Conservation (phyloP, 169 alveolate genomes). For the Cyclospora cayetanensis region DNA sequence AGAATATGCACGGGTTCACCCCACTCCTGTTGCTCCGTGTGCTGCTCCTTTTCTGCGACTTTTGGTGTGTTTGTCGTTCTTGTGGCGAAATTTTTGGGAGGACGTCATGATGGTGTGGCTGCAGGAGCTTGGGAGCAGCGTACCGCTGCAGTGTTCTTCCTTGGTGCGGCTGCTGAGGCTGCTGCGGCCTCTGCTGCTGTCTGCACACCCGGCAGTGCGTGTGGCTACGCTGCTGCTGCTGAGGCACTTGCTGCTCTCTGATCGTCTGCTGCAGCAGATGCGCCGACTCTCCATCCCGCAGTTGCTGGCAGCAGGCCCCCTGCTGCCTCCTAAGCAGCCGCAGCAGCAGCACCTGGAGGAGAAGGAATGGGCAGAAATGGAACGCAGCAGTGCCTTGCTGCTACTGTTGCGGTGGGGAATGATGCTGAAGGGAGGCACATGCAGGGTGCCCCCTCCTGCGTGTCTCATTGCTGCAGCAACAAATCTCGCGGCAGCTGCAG, state of each 20-base stretch:
- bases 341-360: constrained; percentile 29
- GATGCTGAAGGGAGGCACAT: constrained; percentile 9
- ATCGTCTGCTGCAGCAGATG: constrained; percentile 8
- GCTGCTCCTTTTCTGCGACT: background rate
- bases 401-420: constrained; percentile 14
- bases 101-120: constrained; percentile 9
- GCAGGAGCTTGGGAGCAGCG: background rate
- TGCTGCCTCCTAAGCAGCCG: constrained; percentile 44
- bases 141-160: background rate
- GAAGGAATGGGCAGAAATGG: constrained; percentile 14
- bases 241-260: background rate
- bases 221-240: constrained; percentile 37
- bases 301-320: constrained; percentile 38
- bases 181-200: constrained; percentile 53
- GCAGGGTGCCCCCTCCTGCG: constrained; percentile 10
- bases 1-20: background rate
- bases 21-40: background rate
- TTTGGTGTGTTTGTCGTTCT: background rate
- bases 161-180: constrained; percentile 15
- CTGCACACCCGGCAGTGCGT: background rate
- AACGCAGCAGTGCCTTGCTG: background rate
- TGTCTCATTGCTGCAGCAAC: constrained; percentile 49
- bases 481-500: constrained; percentile 39
- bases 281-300: constrained; percentile 14
- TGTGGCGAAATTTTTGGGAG: too few relatives aligned